Percentiles rank a stretch among this genome's conserved stretches.
Conservation (phyloP, 2,329 filamentous ascomycete genomes). For the Exophiala sideris region DNA sequence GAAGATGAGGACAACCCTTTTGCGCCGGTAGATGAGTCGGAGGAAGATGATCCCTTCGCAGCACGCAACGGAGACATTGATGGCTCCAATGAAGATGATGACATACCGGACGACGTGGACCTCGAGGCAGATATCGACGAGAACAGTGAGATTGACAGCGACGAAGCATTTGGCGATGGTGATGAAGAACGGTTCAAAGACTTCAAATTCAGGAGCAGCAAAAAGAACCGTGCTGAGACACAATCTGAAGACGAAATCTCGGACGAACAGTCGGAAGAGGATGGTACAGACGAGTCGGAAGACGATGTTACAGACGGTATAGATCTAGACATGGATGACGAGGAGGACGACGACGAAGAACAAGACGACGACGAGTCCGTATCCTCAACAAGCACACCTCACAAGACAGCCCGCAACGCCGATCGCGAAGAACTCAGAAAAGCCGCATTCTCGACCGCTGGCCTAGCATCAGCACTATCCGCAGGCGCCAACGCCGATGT, state of each 20-base stretch:
- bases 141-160: conserved; percentile 31
- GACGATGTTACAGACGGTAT: conserved; percentile 11
- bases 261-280: conserved; percentile 32
- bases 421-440: conserved; percentile 58
- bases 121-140: conserved; percentile 26
- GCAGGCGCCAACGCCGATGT: conserved; percentile 72
- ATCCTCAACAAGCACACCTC: conserved; percentile 23
- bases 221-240: conserved; percentile 12
- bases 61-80: background rate
- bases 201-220: conserved; percentile 27
- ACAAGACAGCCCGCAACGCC: conserved; percentile 10
- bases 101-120: conserved; percentile 20
- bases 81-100: conserved; percentile 24
- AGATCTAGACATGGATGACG: conserved; percentile 36
- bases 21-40: conserved; percentile 25
- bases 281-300: conserved; percentile 25
- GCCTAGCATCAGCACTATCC: conserved; percentile 60
- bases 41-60: conserved; percentile 28
- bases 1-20: conserved; percentile 32
- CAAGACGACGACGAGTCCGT: conserved; percentile 29
- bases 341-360: conserved; percentile 34
- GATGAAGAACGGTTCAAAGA: conserved; percentile 27
- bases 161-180: conserved; percentile 30
- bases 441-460: conserved; percentile 64
- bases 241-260: conserved; percentile 21